Conservation (phyloP, 176 grass and related monocot species). For the Cenchrus americanus region DNA sequence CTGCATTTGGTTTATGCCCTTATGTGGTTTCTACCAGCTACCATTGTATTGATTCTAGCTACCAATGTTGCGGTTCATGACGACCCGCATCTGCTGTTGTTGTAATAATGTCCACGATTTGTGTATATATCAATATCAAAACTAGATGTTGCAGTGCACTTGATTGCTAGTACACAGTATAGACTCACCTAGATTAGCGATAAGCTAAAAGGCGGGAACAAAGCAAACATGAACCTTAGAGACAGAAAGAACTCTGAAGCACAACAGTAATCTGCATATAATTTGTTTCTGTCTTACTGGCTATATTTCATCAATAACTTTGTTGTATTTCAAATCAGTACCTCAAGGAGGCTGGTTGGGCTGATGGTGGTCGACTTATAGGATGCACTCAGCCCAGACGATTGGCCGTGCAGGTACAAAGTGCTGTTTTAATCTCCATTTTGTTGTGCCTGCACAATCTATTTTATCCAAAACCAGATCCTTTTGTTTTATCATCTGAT, state of each 20-base stretch:
- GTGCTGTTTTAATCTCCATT: constrained; percentile 27
- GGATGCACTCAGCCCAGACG: constrained; percentile 96
- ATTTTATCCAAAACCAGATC: constrained; percentile 3
- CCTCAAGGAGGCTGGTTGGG: constrained; percentile 96
- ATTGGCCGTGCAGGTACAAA: constrained; percentile 87
- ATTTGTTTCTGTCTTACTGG: neutral
- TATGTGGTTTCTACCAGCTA: neutral
- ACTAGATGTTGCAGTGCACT: neutral
- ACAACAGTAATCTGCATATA: neutral
- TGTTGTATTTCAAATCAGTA: constrained; percentile 52
- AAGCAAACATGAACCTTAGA: neutral
- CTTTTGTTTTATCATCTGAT: constrained; percentile 31
- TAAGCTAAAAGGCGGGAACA: neutral
- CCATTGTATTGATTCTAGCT: neutral
- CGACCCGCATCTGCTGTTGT: neutral
- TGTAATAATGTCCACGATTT: neutral
- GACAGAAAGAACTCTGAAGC: neutral
- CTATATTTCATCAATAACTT: constrained; percentile 25
- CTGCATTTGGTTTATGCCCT: neutral
- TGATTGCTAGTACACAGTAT: neutral
- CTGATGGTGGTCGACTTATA: constrained; percentile 88
- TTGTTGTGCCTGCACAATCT: constrained; percentile 9
- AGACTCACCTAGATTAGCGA: neutral
- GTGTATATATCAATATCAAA: neutral
- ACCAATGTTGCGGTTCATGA: too few species aligned